Conservation (phyloP, 768 basidiomycete species). For the Calocybe indica region DNA sequence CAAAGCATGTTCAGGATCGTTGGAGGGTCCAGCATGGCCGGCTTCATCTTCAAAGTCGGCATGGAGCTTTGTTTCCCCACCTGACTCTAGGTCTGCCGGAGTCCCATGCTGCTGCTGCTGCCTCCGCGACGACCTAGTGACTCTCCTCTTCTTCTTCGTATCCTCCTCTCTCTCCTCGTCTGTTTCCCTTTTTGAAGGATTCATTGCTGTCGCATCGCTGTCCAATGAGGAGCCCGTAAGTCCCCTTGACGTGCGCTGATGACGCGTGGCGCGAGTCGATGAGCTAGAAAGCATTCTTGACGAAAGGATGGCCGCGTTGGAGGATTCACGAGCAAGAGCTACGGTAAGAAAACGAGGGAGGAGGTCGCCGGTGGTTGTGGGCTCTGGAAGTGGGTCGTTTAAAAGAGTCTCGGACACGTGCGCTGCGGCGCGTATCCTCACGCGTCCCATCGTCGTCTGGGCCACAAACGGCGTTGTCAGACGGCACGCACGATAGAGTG, state of each 20-base stretch:
- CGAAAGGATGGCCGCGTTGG: neutral
- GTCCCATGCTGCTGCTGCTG: neutral
- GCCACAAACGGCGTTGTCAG: no score
- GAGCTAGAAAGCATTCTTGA: neutral
- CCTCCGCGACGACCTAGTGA: neutral
- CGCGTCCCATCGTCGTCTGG: no score
- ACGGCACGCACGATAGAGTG: no score
- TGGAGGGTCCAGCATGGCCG: neutral
- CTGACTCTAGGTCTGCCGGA: neutral
- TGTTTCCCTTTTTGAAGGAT: neutral
- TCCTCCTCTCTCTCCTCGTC: neutral
- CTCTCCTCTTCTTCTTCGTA: neutral
- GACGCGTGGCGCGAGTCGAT: neutral
- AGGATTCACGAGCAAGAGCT: neutral
- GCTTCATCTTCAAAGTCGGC: neutral
- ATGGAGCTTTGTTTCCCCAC: neutral
- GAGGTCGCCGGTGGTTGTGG: neutral
- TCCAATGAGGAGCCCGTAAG: neutral
- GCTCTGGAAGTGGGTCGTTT: neutral
- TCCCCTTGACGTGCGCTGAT: neutral
- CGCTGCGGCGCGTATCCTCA: no score
- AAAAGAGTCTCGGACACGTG: no score
- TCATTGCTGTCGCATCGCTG: neutral
- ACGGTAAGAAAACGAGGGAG: neutral
- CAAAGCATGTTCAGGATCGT: neutral